A percentile compares a stretch with the other conserved stretches of the same genome.
These are phyloP conservation scores for Verruconis gallopava DNA, from an alignment of 2,329 filamentous ascomycete genomes.

Conservation along the genomic window DNA sequence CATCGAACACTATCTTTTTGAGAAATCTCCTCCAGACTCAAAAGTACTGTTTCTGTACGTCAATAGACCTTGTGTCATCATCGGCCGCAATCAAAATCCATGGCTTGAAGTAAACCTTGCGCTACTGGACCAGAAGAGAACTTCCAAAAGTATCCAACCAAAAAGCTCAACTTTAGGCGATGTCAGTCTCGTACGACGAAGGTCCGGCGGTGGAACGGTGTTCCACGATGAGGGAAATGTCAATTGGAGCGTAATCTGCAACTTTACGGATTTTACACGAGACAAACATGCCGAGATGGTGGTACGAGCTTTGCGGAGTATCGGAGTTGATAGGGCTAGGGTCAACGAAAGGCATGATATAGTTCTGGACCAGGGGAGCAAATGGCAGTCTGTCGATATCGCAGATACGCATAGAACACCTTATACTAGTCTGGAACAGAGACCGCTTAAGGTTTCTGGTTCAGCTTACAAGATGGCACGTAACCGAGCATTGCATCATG, in stretches of 20 bases:
- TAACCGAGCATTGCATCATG: constrained; percentile 74
- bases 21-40: constrained; percentile 57
- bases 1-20: constrained; percentile 80
- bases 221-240: constrained; percentile 90
- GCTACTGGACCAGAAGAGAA: constrained; percentile 31
- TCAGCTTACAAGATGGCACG: constrained; percentile 90
- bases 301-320: constrained; percentile 57
- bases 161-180: constrained; percentile 21
- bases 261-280: constrained; percentile 61
- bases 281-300: constrained; percentile 89
- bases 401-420: constrained; percentile 32
- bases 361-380: constrained; percentile 48
- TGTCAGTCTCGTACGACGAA: constrained; percentile 60
- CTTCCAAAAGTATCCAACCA: constrained; percentile 12
- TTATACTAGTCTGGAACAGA: constrained; percentile 24
- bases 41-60: constrained; percentile 76
- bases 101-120: constrained; percentile 80
- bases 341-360: constrained; percentile 94
- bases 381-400: constrained; percentile 18
- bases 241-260: constrained; percentile 88
- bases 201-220: constrained; percentile 82
- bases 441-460: constrained; percentile 66
- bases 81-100: constrained; percentile 95
- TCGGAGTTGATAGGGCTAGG: constrained; percentile 46
- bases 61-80: constrained; percentile 76